phyloP scores from a whole-genome alignment of 2,329 filamentous ascomycete genomes.

The Gaeumannomyces tritici region DNA sequence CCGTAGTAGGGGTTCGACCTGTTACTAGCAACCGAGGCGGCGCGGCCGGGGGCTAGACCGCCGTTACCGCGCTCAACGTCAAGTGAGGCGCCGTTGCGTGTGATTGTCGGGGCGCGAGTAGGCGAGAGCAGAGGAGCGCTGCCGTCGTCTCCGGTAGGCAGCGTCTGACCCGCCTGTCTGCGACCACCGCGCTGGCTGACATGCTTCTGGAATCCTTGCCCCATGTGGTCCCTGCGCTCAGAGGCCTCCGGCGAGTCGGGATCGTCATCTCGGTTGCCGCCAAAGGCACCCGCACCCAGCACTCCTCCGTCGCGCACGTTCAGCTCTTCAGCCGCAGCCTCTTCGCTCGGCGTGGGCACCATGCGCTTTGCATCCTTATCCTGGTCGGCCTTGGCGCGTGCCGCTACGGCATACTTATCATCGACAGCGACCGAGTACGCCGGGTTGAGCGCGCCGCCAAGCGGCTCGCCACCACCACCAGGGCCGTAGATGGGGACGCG shows the following conservation, averaged over 20 bases:
- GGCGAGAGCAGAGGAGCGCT: conserved; percentile 1
- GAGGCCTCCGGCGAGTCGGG: conserved; percentile 24
- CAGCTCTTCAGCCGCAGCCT: conserved; percentile 33
- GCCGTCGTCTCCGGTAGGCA: conserved; percentile 22
- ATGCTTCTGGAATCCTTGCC: conserved; percentile 20
- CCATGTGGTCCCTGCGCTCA: conserved; percentile 23
- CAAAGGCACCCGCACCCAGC: conserved; percentile 24
- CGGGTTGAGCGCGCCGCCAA: conserved; percentile 64
- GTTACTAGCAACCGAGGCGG: not conserved
- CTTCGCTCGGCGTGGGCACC: conserved; percentile 40
- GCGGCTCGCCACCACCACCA: conserved; percentile 55
- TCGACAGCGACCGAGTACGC: conserved; percentile 70
- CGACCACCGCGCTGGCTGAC: conserved; percentile 36
- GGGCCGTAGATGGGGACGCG: conserved; percentile 80
- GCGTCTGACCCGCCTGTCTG: conserved; percentile 36
- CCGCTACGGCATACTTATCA: conserved; percentile 55
- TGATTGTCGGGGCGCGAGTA: not conserved
- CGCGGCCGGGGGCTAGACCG: not conserved
- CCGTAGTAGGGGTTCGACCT: conserved; percentile 1
- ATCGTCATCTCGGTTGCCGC: conserved; percentile 25
- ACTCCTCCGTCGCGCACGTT: conserved; percentile 26
- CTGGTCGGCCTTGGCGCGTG: conserved; percentile 48
- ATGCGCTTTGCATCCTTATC: conserved; percentile 58
- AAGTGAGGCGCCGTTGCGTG: not conserved
- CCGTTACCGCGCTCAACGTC: not conserved